Conservation (phyloP, 331 rosid species). For the Ulmus americana region DNA sequence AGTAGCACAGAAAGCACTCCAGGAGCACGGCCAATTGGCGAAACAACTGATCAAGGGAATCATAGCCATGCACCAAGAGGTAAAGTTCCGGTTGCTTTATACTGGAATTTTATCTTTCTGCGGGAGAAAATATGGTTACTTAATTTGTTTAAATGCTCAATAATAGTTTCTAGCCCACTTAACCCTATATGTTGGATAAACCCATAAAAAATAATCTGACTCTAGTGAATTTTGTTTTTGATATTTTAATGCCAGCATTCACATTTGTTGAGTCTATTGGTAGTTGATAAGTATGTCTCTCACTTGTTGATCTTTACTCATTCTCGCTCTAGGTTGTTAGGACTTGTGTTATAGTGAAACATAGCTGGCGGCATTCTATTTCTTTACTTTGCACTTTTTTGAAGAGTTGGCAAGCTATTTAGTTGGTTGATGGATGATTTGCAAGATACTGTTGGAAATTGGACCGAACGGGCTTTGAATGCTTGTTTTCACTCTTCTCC, state of each 20-base stretch:
- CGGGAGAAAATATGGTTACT: neutral
- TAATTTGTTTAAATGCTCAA: neutral
- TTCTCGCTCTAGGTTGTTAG: neutral
- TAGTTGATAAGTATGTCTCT: neutral
- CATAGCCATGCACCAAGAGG: slow-evolving; percentile 59
- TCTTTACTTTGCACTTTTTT: neutral
- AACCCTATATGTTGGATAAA: neutral
- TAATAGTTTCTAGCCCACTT: neutral
- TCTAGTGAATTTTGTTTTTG: too few species aligned
- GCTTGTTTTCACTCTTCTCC: too few species aligned
- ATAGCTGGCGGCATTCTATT: neutral
- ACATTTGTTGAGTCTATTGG: neutral
- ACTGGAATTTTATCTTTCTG: neutral
- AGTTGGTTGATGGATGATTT: neutral
- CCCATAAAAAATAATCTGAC: too few species aligned
- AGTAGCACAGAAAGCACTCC: slow-evolving; percentile 66
- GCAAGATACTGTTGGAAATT: neutral
- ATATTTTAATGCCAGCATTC: neutral
- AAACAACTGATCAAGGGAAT: slow-evolving; percentile 52
- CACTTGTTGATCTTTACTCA: neutral
- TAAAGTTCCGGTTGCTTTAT: slow-evolving; percentile 28
- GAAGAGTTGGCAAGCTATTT: neutral
- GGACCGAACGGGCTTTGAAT: neutral
- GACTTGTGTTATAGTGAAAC: neutral
- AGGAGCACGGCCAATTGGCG: slow-evolving; percentile 38